A percentile compares a stretch with the other conserved stretches of the same genome.
These are phyloP conservation scores for Typha latifolia DNA, from an alignment of 176 grass and related monocot species.

Conservation along the genomic window DNA sequence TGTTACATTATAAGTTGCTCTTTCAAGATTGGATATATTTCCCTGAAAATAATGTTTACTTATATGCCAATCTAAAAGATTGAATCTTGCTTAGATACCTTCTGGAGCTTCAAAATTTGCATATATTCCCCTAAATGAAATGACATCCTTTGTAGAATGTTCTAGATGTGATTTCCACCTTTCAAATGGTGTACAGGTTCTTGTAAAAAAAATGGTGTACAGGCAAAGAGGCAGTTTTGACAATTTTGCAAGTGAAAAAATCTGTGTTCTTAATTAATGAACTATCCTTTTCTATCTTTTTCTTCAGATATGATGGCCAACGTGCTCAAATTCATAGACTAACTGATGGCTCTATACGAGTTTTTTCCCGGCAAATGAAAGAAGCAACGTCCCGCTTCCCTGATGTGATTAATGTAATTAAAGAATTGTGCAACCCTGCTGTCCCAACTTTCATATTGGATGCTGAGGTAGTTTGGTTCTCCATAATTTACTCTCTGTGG, in stretches of 20 bases:
- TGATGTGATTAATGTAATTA: constrained; percentile 72
- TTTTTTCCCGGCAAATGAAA: constrained; percentile 99
- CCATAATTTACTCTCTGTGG: constrained; percentile 2
- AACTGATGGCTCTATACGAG: constrained; percentile 59
- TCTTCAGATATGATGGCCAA: constrained; percentile 92
- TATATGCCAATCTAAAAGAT: background rate
- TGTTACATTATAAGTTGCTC: too few relatives aligned
- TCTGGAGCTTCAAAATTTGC: background rate
- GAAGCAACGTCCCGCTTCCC: constrained; percentile 87
- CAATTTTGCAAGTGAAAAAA: background rate
- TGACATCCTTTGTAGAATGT: background rate
- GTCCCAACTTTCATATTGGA: constrained; percentile 75
- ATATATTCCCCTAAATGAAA: constrained; percentile 1
- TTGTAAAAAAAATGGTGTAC: background rate
- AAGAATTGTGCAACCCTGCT: constrained; percentile 48
- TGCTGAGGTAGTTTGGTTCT: constrained; percentile 51
- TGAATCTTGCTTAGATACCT: background rate
- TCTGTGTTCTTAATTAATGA: background rate
- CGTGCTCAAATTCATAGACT: constrained; percentile 91
- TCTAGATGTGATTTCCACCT: background rate
- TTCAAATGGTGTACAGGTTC: too few relatives aligned
- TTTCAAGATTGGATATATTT: too few relatives aligned
- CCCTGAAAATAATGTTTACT: too few relatives aligned
- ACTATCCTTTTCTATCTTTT: background rate
- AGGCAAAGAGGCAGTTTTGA: background rate